Conservation (phyloP, 2,329 filamentous ascomycete genomes). For the Ceratocystis eucalypticola region DNA sequence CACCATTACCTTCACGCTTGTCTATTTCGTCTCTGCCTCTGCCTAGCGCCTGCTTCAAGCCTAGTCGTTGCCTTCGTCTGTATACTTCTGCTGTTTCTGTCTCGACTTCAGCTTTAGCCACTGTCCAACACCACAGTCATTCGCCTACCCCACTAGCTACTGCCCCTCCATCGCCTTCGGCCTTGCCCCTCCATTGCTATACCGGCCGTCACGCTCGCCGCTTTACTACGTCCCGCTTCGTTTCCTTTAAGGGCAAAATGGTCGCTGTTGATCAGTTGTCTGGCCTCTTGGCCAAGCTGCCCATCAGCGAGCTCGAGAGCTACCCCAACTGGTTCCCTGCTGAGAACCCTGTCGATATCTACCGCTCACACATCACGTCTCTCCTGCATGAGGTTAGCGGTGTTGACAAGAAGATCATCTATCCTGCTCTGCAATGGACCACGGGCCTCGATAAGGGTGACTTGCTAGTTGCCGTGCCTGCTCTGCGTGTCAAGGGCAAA, state of each 20-base stretch:
- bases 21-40: neutral
- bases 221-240: neutral
- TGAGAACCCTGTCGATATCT: conserved; percentile 65
- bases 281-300: conserved; percentile 26
- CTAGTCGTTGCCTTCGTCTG: neutral
- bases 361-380: conserved; percentile 61
- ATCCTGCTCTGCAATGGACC: conserved; percentile 66
- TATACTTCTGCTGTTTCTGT: neutral
- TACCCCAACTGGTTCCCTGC: conserved; percentile 51
- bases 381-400: conserved; percentile 55
- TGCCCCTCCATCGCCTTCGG: conserved; percentile 2
- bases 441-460: conserved; percentile 70
- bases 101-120: neutral
- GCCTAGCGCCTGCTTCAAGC: neutral
- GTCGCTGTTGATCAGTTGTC: conserved; percentile 17
- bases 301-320: conserved; percentile 27
- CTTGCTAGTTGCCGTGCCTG: conserved; percentile 62
- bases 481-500: conserved; percentile 61
- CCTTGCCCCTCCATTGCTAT: neutral
- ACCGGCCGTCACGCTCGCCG: neutral
- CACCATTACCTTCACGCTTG: neutral
- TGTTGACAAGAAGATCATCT: conserved; percentile 57
- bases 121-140: neutral
- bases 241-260: conserved; percentile 12
- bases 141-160: neutral